phyloP scores from a whole-genome alignment of 306 rosid species.

The Ceratonia siliqua region DNA sequence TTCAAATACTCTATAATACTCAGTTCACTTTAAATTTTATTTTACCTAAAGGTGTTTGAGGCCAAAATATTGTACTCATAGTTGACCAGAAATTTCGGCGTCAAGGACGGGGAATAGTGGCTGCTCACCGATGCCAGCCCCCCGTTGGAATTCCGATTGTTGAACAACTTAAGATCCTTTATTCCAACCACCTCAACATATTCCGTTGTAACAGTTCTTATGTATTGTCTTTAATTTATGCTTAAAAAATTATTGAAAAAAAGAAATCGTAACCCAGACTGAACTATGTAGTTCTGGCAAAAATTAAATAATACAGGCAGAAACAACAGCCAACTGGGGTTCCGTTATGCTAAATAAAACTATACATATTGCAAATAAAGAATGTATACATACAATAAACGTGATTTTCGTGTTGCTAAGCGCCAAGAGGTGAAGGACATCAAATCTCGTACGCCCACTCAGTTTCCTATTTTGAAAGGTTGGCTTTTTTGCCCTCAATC shows the following conservation, averaged over 20 bases:
- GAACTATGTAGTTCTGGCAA: neutral
- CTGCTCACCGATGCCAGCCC: too few species aligned
- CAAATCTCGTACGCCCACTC: constrained; percentile 38
- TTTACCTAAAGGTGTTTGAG: too few species aligned
- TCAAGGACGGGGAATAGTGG: too few species aligned
- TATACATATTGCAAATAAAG: constrained; percentile 16
- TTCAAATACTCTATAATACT: too few species aligned
- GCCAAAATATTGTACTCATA: too few species aligned
- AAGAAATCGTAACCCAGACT: neutral
- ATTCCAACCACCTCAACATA: neutral
- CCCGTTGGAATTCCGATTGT: too few species aligned
- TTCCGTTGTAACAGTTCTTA: neutral
- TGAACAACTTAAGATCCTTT: too few species aligned
- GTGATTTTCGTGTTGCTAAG: constrained; percentile 27
- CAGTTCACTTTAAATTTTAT: too few species aligned
- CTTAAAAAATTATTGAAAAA: neutral
- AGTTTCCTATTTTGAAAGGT: constrained; percentile 2
- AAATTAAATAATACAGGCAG: constrained; percentile 5
- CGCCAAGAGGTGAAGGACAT: constrained; percentile 35
- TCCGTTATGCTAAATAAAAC: constrained; percentile 22
- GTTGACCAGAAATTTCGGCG: too few species aligned
- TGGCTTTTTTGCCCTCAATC: constrained; percentile 21
- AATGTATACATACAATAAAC: neutral
- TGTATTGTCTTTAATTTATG: neutral
- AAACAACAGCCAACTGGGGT: constrained; percentile 17